These are phyloP conservation scores for Phaeosphaeria sp. DNA, from an alignment of 2,329 filamentous ascomycete species.

Conservation along the genomic window DNA sequence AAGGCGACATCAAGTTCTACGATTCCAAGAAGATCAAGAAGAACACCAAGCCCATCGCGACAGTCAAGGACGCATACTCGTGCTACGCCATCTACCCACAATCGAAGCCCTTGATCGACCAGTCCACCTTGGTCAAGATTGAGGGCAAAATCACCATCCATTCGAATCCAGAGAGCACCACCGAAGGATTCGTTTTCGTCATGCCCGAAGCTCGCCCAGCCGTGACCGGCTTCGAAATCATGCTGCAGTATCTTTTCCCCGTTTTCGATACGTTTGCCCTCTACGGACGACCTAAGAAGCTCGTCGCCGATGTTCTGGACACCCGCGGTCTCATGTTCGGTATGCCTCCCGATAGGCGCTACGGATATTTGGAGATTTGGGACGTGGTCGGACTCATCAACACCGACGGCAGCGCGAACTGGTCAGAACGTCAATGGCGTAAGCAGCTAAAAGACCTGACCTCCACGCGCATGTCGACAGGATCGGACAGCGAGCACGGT, in stretches of 20 bases:
- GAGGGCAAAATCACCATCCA: constrained; percentile 92
- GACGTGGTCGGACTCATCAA: constrained; percentile 84
- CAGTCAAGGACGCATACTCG: constrained; percentile 87
- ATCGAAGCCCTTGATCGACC: constrained; percentile 89
- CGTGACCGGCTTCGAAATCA: constrained; percentile 92
- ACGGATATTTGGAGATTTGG: constrained; percentile 87
- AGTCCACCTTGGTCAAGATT: constrained; percentile 91
- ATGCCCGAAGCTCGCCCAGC: constrained; percentile 96
- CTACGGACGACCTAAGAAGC: constrained; percentile 85
- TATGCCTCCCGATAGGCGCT: constrained; percentile 86
- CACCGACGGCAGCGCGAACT: constrained; percentile 75
- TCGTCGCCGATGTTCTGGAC: constrained; percentile 88
- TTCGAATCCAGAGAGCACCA: constrained; percentile 74
- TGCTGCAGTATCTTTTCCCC: constrained; percentile 90
- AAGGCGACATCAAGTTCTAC: constrained; percentile 94
- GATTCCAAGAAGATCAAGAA: constrained; percentile 90
- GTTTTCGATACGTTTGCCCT: constrained; percentile 91
- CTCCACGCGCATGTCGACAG: constrained; percentile 72
- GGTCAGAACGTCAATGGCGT: constrained; percentile 90
- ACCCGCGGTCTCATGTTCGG: constrained; percentile 95
- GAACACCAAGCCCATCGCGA: constrained; percentile 87
- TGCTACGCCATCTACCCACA: constrained; percentile 97
- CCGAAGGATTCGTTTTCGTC: constrained; percentile 95
- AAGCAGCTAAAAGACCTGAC: constrained; percentile 88
- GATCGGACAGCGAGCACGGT: constrained; percentile 45